Base-by-base conservation (phyloP, 179 eudicot genomes). In the Heliamphora pulchella region DNA sequence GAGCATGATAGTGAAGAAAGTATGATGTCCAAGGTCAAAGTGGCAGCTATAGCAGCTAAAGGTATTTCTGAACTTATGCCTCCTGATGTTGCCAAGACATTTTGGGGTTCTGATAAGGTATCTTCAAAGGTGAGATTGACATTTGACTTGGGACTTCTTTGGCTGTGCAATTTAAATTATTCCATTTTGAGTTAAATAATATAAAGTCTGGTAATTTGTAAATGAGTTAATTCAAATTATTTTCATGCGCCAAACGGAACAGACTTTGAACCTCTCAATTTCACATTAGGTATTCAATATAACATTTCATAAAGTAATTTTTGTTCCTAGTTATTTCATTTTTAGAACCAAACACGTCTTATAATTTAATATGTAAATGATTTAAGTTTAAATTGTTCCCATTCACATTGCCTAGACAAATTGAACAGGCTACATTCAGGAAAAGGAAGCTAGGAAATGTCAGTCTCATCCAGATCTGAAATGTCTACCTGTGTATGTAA, bases 31-130 rank as follows among this genome's bases (percentile, higher is more conserved):
- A 88, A 89, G 47, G 87, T 82, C 80, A 89, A 90, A 82, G 88
- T 89, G 77, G 93, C 94, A 51, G 90, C 97, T 68, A 79, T 89
- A 65, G 87, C 94, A 80, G 88, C 90, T 80, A 89, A 87, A 86
- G 89, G 92, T 48, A 85, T 89, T 82, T 85, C 98, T 78, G 94
- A 96, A 72, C 93, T 96, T 63, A 94, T 94, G 97, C 98, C 99
- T 80, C 88, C 97, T 83, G 99, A 94, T 74, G 90, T 96, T 50
- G 98, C 94, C 76, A 96, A 94, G 87, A 91, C 91, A 76, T 92
- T 96, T 80, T 80, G 84, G 86, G 86, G 88, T 76, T 80, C 90
- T 74, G 91, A 90, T 79, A 91, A 91, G 84, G 84, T 87, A 79
- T 89, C 98, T 71, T 86, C 96, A 39, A 92, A 90, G 98, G 99